phyloP scores from a whole-genome alignment of 2,329 filamentous ascomycete genomes.

The Penicillium oxalicum region DNA sequence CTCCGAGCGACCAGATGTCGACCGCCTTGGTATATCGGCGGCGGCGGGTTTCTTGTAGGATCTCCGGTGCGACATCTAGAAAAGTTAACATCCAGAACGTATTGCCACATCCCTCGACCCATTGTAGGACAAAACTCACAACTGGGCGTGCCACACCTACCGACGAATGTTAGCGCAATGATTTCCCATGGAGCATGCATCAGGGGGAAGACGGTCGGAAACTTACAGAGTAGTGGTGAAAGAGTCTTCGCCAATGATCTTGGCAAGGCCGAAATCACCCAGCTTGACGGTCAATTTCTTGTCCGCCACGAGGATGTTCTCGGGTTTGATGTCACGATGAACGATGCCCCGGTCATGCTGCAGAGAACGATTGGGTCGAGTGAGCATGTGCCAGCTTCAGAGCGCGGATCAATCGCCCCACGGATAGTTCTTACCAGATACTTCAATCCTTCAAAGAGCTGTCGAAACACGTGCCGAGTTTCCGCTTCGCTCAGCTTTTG shows the following conservation, averaged over 20 bases:
- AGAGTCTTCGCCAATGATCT: constrained; percentile 97
- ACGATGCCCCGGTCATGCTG: constrained; percentile 98
- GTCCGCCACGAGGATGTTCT: constrained; percentile 87
- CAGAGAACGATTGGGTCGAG: constrained; percentile 1
- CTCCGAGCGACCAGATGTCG: constrained; percentile 94
- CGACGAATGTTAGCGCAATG: constrained; percentile 18
- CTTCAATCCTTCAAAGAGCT: constrained; percentile 89
- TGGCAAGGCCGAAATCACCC: constrained; percentile 92
- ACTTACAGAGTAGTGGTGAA: constrained; percentile 85
- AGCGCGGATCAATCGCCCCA: background rate
- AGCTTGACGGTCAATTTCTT: constrained; percentile 82
- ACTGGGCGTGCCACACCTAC: constrained; percentile 79
- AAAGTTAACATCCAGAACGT: constrained; percentile 9
- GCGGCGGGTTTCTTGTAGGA: constrained; percentile 72
- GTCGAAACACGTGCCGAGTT: constrained; percentile 77
- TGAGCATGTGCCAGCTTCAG: background rate
- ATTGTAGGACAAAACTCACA: constrained; percentile 46
- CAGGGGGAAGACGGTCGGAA: background rate
- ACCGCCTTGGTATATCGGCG: constrained; percentile 92
- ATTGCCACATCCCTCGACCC: background rate
- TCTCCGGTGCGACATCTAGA: constrained; percentile 83
- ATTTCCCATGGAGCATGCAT: too few relatives aligned
- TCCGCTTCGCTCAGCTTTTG: constrained; percentile 80
- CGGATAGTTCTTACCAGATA: constrained; percentile 64
- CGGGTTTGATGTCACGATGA: constrained; percentile 94